Percentiles rank a stretch among this genome's conserved stretches.
These are phyloP conservation scores for Solanum lignicaule DNA, from an alignment of 257 asterid species.

Conservation along the genomic window DNA sequence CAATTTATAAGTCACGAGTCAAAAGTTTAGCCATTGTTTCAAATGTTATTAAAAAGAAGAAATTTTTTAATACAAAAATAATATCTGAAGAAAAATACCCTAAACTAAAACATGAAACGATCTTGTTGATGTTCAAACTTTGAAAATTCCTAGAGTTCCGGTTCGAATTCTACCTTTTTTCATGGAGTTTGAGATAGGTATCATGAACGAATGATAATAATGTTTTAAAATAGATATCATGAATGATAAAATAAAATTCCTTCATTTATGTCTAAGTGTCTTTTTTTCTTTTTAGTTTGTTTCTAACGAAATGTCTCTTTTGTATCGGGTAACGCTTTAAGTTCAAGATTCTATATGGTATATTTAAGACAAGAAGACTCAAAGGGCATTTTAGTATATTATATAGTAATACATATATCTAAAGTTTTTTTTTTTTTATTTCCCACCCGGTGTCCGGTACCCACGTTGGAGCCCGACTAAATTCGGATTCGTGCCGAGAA, in stretches of 20 bases:
- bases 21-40: not conserved
- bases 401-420: not conserved
- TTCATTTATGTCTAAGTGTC: not conserved
- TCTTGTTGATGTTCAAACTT: not conserved
- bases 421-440: no score
- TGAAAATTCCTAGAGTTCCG: not conserved
- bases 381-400: not conserved
- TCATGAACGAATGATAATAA: not conserved
- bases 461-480: no score
- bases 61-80: no score
- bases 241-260: not conserved
- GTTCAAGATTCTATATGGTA: not conserved
- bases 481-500: fast-evolving
- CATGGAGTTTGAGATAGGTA: not conserved
- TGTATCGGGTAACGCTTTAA: not conserved
- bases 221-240: not conserved
- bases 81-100: no score
- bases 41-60: not conserved
- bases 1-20: not conserved
- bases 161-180: not conserved
- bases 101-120: no score
- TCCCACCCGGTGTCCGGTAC: no score
- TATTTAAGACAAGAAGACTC: not conserved
- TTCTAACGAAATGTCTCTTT: not conserved
- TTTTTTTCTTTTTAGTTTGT: not conserved